Evolutionary conservation across 78 protist genomes (phyloP).

Genomic region (Dictyostelium brefeldianum): DNA sequence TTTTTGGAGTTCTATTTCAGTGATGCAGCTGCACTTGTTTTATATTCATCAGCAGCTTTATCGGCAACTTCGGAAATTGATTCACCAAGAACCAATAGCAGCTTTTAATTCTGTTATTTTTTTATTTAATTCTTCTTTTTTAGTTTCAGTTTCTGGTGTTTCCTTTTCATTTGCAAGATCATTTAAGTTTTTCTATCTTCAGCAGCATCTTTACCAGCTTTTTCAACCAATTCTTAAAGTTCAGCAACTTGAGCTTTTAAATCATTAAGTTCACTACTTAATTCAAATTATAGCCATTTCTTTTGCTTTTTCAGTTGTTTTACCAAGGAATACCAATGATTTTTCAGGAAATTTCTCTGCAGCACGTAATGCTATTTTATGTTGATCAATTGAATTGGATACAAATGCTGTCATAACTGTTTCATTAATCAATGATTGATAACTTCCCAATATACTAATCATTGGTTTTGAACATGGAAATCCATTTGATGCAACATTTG

Average conservation of each 20-base stretch:
- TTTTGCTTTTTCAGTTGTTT: slow-evolving; percentile 7
- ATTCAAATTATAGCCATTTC: not conserved
- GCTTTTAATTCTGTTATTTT: not conserved
- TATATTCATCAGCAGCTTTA: slow-evolving; percentile 14
- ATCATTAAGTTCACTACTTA: not conserved
- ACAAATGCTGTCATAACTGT: slow-evolving; percentile 6
- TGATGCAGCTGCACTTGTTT: not conserved
- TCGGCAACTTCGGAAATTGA: not conserved
- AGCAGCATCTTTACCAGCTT: slow-evolving; percentile 24
- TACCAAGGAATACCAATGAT: not conserved
- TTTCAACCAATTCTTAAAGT: not conserved
- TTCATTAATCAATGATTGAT: slow-evolving; percentile 8
- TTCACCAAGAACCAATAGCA: not conserved
- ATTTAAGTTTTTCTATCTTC: not conserved
- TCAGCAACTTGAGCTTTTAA: slow-evolving; percentile 3
- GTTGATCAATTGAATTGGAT: slow-evolving; percentile 9
- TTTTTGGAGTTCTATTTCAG: too few relatives aligned
- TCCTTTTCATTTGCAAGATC: slow-evolving; percentile 8
- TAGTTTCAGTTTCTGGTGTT: not conserved
- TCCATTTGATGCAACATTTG: slow-evolving; percentile 12
- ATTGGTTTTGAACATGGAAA: slow-evolving; percentile 33
- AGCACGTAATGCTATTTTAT: slow-evolving; percentile 1
- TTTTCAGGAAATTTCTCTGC: slow-evolving; percentile 14
- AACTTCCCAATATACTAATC: not conserved
- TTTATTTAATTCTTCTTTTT: not conserved